phyloP scores from a whole-genome alignment of 306 rosid species.

The Inga laurina region DNA sequence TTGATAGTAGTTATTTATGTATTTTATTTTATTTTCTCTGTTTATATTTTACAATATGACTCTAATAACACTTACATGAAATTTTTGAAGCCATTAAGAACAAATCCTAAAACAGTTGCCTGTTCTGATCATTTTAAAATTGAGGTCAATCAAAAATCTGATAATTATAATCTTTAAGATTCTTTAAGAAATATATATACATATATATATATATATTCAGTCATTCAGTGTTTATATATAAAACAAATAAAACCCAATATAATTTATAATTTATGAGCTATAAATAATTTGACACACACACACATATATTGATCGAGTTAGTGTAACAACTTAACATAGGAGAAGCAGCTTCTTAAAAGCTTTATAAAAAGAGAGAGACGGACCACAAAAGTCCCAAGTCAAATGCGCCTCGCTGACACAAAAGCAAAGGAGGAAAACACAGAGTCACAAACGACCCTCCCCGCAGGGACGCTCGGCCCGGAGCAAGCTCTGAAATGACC shows the following conservation, averaged over 20 bases:
- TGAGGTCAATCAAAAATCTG: too few species aligned
- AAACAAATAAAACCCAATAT: neutral
- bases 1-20: neutral
- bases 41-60: too few species aligned
- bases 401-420: conserved; percentile 43
- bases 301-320: too few species aligned
- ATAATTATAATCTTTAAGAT: too few species aligned
- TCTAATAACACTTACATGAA: too few species aligned
- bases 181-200: too few species aligned
- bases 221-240: too few species aligned
- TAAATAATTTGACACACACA: too few species aligned
- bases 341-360: conserved; percentile 10
- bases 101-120: neutral
- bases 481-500: conserved; percentile 36
- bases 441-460: neutral
- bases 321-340: neutral
- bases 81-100: neutral
- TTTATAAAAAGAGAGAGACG: conserved; percentile 42
- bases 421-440: conserved; percentile 2
- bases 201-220: too few species aligned
- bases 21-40: too few species aligned
- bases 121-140: neutral
- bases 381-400: conserved; percentile 53
- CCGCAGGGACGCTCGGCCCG: neutral
- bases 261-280: too few species aligned